phyloP scores from a whole-genome alignment of 768 basidiomycete species.

The Agrocybe praecox region DNA sequence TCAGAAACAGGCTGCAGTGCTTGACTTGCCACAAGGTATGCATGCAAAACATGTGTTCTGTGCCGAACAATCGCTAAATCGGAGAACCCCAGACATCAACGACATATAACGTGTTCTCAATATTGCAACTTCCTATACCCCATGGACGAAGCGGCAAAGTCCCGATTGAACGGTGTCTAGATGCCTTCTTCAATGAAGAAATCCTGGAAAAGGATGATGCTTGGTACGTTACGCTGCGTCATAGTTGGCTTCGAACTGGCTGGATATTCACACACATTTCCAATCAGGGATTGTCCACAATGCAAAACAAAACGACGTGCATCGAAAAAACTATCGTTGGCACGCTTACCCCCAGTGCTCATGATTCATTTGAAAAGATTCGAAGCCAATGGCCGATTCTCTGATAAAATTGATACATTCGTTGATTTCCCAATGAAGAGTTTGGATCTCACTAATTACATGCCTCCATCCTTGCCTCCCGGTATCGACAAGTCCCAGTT shows the following conservation, averaged over 20 bases:
- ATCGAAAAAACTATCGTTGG: conserved; percentile 84
- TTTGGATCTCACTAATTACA: conserved; percentile 73
- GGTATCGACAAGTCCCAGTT: conserved; percentile 56
- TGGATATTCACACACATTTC: not conserved
- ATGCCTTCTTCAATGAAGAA: conserved; percentile 89
- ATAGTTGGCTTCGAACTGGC: not conserved
- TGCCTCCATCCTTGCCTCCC: conserved; percentile 79
- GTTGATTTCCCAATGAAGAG: conserved; percentile 83
- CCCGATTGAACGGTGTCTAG: conserved; percentile 78
- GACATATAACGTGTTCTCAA: conserved; percentile 97
- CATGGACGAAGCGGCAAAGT: conserved; percentile 61
- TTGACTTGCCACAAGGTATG: conserved; percentile 85
- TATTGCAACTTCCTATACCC: conserved; percentile 89
- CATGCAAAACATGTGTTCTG: not conserved
- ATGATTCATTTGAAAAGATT: conserved; percentile 93
- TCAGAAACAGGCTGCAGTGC: conserved; percentile 87
- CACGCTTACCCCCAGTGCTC: conserved; percentile 91
- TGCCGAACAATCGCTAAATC: no score
- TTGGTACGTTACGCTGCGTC: conserved; percentile 61
- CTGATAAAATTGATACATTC: conserved; percentile 94
- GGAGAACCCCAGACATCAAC: conserved; percentile 79
- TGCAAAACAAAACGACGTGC: conserved; percentile 91
- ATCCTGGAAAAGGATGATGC: conserved; percentile 91
- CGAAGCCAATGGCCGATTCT: conserved; percentile 88
- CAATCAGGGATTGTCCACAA: conserved; percentile 85